Base-by-base conservation (phyloP, 768 basidiomycete species). In the Hydnum rufescens region DNA sequence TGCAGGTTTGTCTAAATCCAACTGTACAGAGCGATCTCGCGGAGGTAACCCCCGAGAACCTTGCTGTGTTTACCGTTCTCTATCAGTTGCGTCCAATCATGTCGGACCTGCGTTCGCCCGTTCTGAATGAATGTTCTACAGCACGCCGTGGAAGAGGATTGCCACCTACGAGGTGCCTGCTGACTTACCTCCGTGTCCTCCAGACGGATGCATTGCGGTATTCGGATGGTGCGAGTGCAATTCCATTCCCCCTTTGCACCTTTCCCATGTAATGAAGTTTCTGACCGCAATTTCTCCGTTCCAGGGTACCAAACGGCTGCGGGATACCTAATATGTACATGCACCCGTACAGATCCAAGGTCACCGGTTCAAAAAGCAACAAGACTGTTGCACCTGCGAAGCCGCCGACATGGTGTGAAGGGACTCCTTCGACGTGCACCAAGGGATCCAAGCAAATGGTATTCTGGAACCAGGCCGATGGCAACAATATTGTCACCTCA, bases 241-340 rank as follows among this genome's bases (percentile, higher is more conserved):
- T 26, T 51, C 13, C n/a, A n/a, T n/a, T n/a, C n/a, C n/a, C n/a
- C 2, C 19, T 1, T 32, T 4, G 8, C 23, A 52, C 30, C 49
- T 50, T 25, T n/a, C 5, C 25, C 16, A n/a, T 32, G 16, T 32
- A 54, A 51, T 4, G 53, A 39, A 47, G 51, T 49, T 1, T 36
- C 55, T 23, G 42, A 53, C 30, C 52, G 26, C 25, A 39, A 8
- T 39, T 19, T 19, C 8, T 8, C 19, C 34, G 34, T 39, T 39
- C 34, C 29, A 51, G 49, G 25, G 32, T 30, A 16, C 32, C 49
- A 51, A 51, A 23, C 18, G 29, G 4, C 16, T 53, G 53, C 31
- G 53, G 53, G 18, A 18, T 49, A 34, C 54, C 55, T 4, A 56
- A 56, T 42, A 44, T 56, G n/a, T 56, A 56, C 48, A 48, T 56